phyloP scores from a whole-genome alignment of 1,139 yeast genomes.

The Pichia sp. region DNA sequence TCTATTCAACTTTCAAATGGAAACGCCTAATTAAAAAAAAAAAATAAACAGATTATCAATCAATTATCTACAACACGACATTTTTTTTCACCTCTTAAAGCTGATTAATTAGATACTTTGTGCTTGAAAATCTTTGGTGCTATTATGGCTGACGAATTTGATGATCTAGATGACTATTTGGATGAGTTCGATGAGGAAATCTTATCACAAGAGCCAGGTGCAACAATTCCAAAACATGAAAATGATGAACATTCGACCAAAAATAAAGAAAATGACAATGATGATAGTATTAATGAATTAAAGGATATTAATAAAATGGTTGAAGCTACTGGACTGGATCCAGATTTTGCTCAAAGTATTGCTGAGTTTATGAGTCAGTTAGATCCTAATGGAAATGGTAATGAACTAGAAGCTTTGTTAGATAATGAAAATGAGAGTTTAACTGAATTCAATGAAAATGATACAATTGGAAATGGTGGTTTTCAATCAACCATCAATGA shows the following conservation, averaged over 20 bases:
- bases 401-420: slow-evolving; percentile 2
- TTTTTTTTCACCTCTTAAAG: too few relatives aligned
- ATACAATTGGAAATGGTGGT: slow-evolving; percentile 28
- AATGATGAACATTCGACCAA: neutral
- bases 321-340: slow-evolving; percentile 54
- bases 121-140: neutral
- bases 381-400: slow-evolving; percentile 16
- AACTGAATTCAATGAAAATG: neutral
- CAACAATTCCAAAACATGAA: slow-evolving; percentile 17
- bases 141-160: slow-evolving; percentile 45
- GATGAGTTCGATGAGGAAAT: slow-evolving; percentile 78
- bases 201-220: slow-evolving; percentile 57
- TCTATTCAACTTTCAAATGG: too few relatives aligned
- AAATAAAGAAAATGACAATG: neutral
- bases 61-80: too few relatives aligned
- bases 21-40: too few relatives aligned
- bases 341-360: slow-evolving; percentile 53
- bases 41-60: too few relatives aligned
- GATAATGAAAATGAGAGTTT: neutral
- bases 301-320: slow-evolving; percentile 35
- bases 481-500: slow-evolving; percentile 76
- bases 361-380: slow-evolving; percentile 46
- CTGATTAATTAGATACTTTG: too few relatives aligned
- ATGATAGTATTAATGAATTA: slow-evolving; percentile 1
- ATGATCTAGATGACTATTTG: slow-evolving; percentile 67